These are phyloP conservation scores for Penicillium italicum DNA, from an alignment of 2,329 filamentous ascomycete species.

Conservation along the genomic window DNA sequence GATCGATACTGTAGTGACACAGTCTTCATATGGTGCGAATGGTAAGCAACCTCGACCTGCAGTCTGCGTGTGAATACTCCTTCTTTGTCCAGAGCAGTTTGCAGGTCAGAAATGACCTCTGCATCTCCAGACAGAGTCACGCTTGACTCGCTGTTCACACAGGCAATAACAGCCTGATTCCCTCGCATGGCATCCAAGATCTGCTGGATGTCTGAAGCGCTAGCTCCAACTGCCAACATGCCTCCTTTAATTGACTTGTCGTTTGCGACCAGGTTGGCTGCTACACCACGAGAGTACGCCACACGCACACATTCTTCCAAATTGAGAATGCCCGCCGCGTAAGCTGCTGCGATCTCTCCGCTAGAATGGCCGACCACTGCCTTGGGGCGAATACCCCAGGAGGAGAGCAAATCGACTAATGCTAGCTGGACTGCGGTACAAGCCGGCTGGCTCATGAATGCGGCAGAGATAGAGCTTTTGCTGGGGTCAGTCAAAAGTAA, in stretches of 20 bases:
- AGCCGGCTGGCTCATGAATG: constrained; percentile 31
- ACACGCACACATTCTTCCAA: constrained; percentile 21
- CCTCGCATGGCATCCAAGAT: constrained; percentile 19
- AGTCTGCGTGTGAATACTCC: constrained; percentile 28
- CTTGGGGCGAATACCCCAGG: constrained; percentile 24
- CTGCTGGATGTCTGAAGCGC: constrained; percentile 15
- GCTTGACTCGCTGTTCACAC: constrained; percentile 26
- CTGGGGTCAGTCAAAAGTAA: constrained; percentile 14
- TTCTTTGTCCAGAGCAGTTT: constrained; percentile 15
- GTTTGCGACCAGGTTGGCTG: constrained; percentile 16
- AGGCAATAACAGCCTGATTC: constrained; percentile 22
- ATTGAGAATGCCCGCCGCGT: constrained; percentile 26
- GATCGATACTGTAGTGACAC: constrained; percentile 18
- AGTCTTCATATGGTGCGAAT: constrained; percentile 30
- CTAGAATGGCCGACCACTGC: constrained; percentile 32
- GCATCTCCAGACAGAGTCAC: constrained; percentile 24
- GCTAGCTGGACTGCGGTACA: constrained; percentile 33
- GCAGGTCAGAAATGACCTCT: constrained; percentile 20
- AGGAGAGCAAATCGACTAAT: constrained; percentile 27
- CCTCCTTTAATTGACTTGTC: constrained; percentile 17
- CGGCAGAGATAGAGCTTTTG: constrained; percentile 22
- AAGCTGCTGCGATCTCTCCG: constrained; percentile 35
- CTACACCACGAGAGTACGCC: constrained; percentile 26
- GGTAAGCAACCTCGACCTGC: constrained; percentile 30
- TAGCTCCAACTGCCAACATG: constrained; percentile 30